Evolutionary conservation across 345 rosid genomes (phyloP), one percentile per base, ranked within the genome.

Genomic region (Hibiscus mutabilis): DNA sequence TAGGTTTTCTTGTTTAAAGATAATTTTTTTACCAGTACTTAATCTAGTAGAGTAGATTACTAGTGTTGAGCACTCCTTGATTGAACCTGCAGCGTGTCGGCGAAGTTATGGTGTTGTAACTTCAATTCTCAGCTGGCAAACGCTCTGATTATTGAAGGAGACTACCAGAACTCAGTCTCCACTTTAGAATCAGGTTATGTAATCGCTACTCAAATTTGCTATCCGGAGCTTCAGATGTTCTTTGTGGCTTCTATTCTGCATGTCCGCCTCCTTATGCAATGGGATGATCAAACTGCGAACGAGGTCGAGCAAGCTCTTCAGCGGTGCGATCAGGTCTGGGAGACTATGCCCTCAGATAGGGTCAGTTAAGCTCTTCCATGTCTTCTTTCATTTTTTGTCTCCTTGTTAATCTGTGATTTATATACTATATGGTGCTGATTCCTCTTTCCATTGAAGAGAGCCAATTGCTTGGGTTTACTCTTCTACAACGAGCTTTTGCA

Each of bases 91-190:
- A 82, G 89, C 79, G 35, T 86, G 37, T 81, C 89, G 12, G 84
- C 82, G 65, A 78, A 77, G 76, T 83, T 95, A 24, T 95, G 99
- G 99, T 79, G 89, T 70, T 92, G 97, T 86, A 95, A 95, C 76
- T 92, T 95, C 90, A 90, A 83, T 75, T 92, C 98, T 10, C 99
- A 92, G 88, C 88, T 95, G n/a, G 97, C 98, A 15, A 95, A 86
- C 75, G 89, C 89, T 19, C 87, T 89, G 66, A 80, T 95, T 47
- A 84, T 86, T 57, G 91, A 90, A 82, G 98, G 96, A 52, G 96
- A 95, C 72, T 90, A 84, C 70, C 83, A 81, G 40, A 78, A 84
- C 68, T 86, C 98, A 14, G 64, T 95, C 62, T 80, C 97, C 19
- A 86, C 89, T 46, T 76, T 92, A 66, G 87, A 90, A 71, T 82